Evolutionary conservation across 2,329 filamentous ascomycete genomes (phyloP), one percentile per base, ranked within the genome.

Genomic region (Ciborinia camelliae): DNA sequence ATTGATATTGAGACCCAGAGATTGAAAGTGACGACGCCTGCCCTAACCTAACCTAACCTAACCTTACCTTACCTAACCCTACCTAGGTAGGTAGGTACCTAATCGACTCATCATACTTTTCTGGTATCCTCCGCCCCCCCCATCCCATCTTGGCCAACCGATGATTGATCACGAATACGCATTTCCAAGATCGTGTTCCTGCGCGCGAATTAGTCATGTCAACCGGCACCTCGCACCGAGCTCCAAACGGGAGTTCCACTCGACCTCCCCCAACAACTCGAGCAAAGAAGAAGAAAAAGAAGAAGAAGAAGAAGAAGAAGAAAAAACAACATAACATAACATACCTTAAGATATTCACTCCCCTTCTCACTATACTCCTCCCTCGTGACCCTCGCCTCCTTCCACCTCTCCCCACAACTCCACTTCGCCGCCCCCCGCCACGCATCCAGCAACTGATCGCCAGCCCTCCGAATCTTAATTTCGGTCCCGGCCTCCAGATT

Each of bases 321-420:
- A 4, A 20, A 1, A 23, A 4, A 35, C 18, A 9, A 4, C 1
- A 14, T 14, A 30, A 20, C 26, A 14, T 32, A 50, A 67, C 71
- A 57, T 70, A 75, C 92, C 86, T 96, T 97, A 76, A 98, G 84
- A 80, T 98, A 98, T 72, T 98, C 94, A 28, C 87, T 82, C 1
- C 95, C 95, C 81, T 96, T 97, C 81, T 99, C 95, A 71, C 86
- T 77, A 78, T 92, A 99, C 77, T 98, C 95, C 70, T 89, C 89
- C 72, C 84, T 86, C 1, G 88, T 90, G 50, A 99, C 84, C 67
- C 86, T 89, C 5, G 86, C 86, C 43, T 79, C 77, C 75, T 82
- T 86, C 78, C 87, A 87, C 26, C 82, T 81, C 39, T 80, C 75
- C 1, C 82, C 81, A 15, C 84, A 73, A 23, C 89, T 90, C 94